These are phyloP conservation scores for Trichoderma sp. DNA, from an alignment of 2,329 filamentous ascomycete species.

Conservation along the genomic window DNA sequence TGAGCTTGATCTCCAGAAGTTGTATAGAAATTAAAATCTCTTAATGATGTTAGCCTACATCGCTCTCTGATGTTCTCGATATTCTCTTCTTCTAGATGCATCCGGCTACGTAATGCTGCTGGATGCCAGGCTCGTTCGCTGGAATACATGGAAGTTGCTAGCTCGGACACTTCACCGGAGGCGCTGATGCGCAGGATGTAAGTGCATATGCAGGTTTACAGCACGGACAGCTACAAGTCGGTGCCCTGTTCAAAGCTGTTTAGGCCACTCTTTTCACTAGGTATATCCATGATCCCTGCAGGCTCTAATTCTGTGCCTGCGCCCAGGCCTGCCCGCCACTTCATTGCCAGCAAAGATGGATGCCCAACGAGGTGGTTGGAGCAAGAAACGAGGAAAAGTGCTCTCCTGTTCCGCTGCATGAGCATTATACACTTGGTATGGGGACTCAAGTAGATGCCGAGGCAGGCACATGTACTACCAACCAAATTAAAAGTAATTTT, in stretches of 20 bases:
- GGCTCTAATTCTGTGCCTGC: neutral
- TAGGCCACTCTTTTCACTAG: neutral
- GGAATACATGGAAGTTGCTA: neutral
- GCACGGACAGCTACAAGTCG: neutral
- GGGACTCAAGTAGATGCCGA: neutral
- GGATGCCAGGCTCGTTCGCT: neutral
- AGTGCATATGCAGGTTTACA: neutral
- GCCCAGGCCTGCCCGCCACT: neutral
- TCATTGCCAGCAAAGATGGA: neutral
- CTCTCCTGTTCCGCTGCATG: neutral
- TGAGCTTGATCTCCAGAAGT: neutral
- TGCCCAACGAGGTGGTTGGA: neutral
- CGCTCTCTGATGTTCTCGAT: neutral
- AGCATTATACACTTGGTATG: neutral
- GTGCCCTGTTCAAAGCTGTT: neutral
- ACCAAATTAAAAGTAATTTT: neutral
- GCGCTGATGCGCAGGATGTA: neutral
- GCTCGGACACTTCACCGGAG: too few species aligned
- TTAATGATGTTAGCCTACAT: neutral
- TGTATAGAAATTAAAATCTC: neutral
- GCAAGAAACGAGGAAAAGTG: neutral
- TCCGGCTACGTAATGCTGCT: neutral
- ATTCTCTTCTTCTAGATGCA: neutral
- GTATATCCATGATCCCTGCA: neutral
- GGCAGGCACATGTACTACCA: neutral